Base-by-base conservation (phyloP, 345 rosid genomes). In the Ailanthus altissimus region DNA sequence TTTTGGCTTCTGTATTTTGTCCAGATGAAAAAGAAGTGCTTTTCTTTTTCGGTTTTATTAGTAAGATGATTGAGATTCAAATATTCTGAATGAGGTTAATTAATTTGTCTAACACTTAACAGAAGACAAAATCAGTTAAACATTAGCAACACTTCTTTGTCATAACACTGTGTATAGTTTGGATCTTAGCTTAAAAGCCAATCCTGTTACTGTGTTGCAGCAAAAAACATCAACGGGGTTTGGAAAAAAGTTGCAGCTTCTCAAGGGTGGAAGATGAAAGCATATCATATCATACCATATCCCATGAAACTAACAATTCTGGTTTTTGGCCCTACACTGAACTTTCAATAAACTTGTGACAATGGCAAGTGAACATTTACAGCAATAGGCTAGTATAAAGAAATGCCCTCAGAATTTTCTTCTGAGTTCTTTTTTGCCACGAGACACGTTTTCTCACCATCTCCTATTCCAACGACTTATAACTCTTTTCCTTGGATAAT, bases 131-230 rank as follows among this genome's bases (percentile, higher is more conserved):
- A 32, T 32, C 2, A 3, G 38, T 3, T 32, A 32, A 32, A 8
- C 20, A 20, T 62, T 62, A 18, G 45, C 36, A 62, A 0, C 9
- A 63, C 47, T 63, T 63, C 11, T 2, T 40, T 38, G 21, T 40
- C 47, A 18, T 0, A 20, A 42, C 60, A 18, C n/a, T 18, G 21
- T 58, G 28, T 3, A 2, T 59, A 13, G 20, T 60, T 8, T 23
- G 70, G 14, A 49, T 15, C 72, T 49, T 68, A 3, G 58, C 72
- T 68, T 68, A 7, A 25, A 68, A 49, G 58, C 58, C 72, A 68
- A 15, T 14, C 58, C 72, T 49, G 10, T 8, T 26, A 23, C 14
- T 3, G 21, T 18, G 67, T 16, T 38, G 9, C 15, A 6, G 65
- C 16, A 13, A 6, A 11, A 12, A 59, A 59, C 2, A 59, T 26